phyloP scores from a whole-genome alignment of 495 filamentous ascomycete species.

The Neurospora hispaniola region DNA sequence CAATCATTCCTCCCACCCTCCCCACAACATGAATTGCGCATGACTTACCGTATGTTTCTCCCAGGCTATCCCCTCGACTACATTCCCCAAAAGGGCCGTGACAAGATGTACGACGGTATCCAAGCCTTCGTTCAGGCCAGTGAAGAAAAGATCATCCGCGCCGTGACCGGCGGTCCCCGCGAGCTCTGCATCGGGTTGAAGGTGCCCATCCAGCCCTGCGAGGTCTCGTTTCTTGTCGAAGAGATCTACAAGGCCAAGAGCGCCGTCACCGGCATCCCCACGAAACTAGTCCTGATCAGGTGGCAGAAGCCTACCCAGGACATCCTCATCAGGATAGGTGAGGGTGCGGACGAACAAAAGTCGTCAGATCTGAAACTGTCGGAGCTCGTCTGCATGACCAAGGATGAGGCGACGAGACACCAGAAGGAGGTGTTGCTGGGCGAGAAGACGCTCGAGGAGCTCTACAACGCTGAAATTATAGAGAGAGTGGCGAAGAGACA shows the following conservation, averaged over 20 bases:
- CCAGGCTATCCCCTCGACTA: constrained; percentile 78
- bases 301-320: constrained; percentile 52
- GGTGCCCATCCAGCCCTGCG: constrained; percentile 63
- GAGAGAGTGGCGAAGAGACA: constrained; percentile 51
- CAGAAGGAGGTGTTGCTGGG: constrained; percentile 70
- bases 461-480: constrained; percentile 58
- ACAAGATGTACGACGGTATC: constrained; percentile 84
- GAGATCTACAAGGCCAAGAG: constrained; percentile 83
- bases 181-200: constrained; percentile 59
- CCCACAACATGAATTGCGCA: not conserved
- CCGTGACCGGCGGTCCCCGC: constrained; percentile 36
- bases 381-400: constrained; percentile 91
- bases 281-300: constrained; percentile 60
- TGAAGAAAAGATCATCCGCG: constrained; percentile 60
- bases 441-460: constrained; percentile 52
- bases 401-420: constrained; percentile 78
- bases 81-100: constrained; percentile 63
- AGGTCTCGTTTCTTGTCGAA: constrained; percentile 79
- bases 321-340: constrained; percentile 36
- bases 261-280: constrained; percentile 68
- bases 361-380: constrained; percentile 49
- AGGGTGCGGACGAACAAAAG: constrained; percentile 60
- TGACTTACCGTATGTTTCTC: constrained; percentile 3
- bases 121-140: constrained; percentile 58
- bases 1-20: not conserved